These are phyloP conservation scores for Calycina marina DNA, from an alignment of 2,329 filamentous ascomycete species.

Conservation along the genomic window DNA sequence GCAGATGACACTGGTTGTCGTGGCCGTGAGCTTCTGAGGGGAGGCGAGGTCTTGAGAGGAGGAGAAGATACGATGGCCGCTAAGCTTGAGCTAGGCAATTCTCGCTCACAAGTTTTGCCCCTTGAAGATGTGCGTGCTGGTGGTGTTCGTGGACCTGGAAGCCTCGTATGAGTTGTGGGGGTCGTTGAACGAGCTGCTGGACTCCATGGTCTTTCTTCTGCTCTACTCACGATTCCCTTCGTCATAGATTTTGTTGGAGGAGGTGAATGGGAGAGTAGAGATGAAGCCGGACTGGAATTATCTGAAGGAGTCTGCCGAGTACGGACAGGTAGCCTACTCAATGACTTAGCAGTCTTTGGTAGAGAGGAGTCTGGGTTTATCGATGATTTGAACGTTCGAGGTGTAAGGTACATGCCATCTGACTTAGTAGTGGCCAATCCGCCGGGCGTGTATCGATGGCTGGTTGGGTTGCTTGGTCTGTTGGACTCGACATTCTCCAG, in stretches of 20 bases:
- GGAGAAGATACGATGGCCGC: conserved; percentile 62
- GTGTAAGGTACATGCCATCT: no score
- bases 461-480: no score
- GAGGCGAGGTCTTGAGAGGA: conserved; percentile 59
- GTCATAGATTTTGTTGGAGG: conserved; percentile 29
- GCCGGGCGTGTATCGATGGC: no score
- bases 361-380: no score
- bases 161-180: conserved; percentile 15
- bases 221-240: conserved; percentile 15
- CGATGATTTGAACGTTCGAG: no score
- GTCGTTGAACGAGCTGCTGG: conserved; percentile 12
- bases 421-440: no score
- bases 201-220: conserved; percentile 17
- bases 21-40: conserved; percentile 68
- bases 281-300: no score
- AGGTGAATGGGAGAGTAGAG: no score
- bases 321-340: background rate
- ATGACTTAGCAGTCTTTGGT: no score
- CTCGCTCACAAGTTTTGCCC: conserved; percentile 10
- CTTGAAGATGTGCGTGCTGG: conserved; percentile 18
- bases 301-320: no score
- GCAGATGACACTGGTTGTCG: conserved; percentile 63
- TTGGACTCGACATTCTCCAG: conserved; percentile 24
- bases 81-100: conserved; percentile 44
- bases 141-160: conserved; percentile 26